Conservation (phyloP, 139 green algal species). For the Volvox africanus region DNA sequence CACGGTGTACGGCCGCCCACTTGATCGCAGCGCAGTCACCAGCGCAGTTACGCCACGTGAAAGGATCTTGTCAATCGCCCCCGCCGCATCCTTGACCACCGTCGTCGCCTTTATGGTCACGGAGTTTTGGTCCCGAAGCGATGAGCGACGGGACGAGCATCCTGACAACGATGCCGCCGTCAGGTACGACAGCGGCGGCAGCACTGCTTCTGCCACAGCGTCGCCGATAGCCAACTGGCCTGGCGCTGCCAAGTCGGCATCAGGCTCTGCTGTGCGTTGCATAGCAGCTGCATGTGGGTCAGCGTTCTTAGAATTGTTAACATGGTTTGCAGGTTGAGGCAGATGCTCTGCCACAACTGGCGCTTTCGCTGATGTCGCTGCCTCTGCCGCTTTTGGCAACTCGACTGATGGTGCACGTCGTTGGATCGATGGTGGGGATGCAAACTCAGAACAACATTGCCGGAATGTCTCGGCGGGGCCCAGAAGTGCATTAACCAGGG, state of each 20-base stretch:
- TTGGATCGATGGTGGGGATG: background rate
- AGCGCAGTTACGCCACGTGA: conserved; percentile 40
- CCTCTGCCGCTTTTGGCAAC: too few species aligned
- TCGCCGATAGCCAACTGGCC: too few species aligned
- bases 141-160: conserved; percentile 2
- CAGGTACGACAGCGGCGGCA: background rate
- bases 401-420: background rate
- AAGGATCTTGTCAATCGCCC: conserved; percentile 57
- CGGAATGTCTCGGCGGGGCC: background rate
- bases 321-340: too few species aligned
- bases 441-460: background rate
- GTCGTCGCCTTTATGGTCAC: conserved; percentile 61
- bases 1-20: background rate
- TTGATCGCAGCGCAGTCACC: conserved; percentile 48
- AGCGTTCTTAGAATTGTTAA: too few species aligned
- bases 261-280: too few species aligned
- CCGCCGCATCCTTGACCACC: conserved; percentile 59
- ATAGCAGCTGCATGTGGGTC: too few species aligned
- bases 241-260: too few species aligned
- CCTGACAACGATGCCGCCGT: background rate
- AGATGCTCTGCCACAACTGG: too few species aligned
- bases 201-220: background rate
- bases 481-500: background rate
- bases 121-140: conserved; percentile 53
- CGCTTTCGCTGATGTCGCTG: too few species aligned